Evolutionary conservation across 2,329 filamentous ascomycete genomes (phyloP), one percentile per base, ranked within the genome.

Genomic region (Aspergillus phoenicis): DNA sequence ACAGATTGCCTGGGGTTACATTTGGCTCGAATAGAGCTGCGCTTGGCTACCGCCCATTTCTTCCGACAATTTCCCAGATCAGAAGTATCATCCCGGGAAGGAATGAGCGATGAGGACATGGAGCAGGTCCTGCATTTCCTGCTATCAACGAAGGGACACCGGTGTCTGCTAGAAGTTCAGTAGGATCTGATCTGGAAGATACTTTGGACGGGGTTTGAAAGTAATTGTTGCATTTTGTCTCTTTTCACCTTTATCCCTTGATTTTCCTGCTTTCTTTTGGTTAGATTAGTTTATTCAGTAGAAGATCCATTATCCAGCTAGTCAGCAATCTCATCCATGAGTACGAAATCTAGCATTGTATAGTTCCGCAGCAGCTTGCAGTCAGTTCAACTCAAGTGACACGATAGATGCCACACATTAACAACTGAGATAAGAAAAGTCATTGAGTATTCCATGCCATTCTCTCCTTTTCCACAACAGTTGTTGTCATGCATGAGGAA

Each of bases 1-100:
- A 26, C 36, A 74, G 72, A 89, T 74, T 91, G 89, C 65, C 79
- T 91, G 5, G 89, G 89, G 0, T 84, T 87, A 5, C 88, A 91
- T 66, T 85, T 91, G 64, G 89, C 89, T 0, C 75, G 77, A 22
- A 84, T 85, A 73, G 85, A 87, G 66, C 67, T 87, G 30, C 77
- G 84, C 8, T 78, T 85, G 38, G 82, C 78, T 0, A 76, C 80
- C 0, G 81, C 83, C 0, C 73, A 79, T 5, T 84, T 88, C 70
- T 85, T 87, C 68, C 75, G 78, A 2, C 51, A 54, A 10, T 73
- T 73, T 13, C 70, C 72, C 1, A 30, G 58, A 5, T 68, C 70
- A 4, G 59, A 43, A 4, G 24, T 68, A 0, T 73, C 71, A 2
- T 41, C 47, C 0, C 60, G 56, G 22, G 68, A 73, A 38, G 65